Evolutionary conservation across 2,329 filamentous ascomycete genomes (phyloP), one percentile per base, ranked within the genome.

Genomic region (Pseudogymnoascus sp.): DNA sequence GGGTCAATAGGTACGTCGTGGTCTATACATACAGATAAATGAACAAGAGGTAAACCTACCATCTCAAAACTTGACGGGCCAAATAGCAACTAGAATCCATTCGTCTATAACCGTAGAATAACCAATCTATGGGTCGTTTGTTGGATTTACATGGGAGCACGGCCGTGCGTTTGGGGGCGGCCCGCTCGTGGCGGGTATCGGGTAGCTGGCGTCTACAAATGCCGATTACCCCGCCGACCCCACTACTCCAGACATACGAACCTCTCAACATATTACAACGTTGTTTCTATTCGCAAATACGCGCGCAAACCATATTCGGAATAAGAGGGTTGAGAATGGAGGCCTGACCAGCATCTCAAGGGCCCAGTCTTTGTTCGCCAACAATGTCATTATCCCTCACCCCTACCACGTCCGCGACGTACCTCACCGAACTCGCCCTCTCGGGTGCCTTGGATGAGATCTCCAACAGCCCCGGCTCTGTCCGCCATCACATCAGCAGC

Each of bases 171-270:
- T 54, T 54, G 51, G 48, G 51, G 10, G 6, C 51, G 51, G 51
- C 8, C 51, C 51, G 51, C 16, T 19, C 25, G 6, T 34, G 25
- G 51, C 28, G 51, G 51, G n/a, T 25, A 54, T 57, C 51, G 51
- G 28, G 23, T 5, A 16, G 23, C 6, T 57, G n/a, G 51, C 51
- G 51, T n/a, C n/a, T 19, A 19, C 51, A 57, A 54, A 57, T 57
- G 51, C 51, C 51, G 48, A 57, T 57, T 57, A 57, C 48, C 48
- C 48, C 48, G 25, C 48, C n/a, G 8, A 34, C n/a, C 48, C 48
- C 48, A 19, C 21, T 54, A 54, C n/a, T 31, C 51, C 25, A 21
- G 14, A 14, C 21, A 51, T 34, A 57, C 16, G 16, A 34, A 57
- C 10, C 25, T 14, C 16, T 57, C 16, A 34, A 21, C 6, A 21